Conservation (phyloP, 306 rosid species). For the apple (Malus domestica) region DNA sequence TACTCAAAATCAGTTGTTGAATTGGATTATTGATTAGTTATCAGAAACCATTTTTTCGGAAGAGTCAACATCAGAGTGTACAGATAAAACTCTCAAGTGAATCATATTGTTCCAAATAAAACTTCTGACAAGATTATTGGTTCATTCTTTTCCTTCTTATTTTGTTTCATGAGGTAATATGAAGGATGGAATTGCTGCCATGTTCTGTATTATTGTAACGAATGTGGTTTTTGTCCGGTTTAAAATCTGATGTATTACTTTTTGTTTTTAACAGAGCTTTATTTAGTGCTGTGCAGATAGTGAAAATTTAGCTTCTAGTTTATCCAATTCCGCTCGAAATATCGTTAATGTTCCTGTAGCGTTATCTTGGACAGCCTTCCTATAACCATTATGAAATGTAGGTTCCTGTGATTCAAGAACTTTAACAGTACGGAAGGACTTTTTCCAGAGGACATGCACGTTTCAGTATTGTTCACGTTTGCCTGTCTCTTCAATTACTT, state of each 20-base stretch:
- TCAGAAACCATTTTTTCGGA: constrained; percentile 11
- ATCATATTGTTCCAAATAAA: constrained; percentile 25
- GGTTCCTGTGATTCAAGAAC: too few species aligned
- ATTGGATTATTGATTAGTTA: constrained; percentile 18
- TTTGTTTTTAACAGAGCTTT: constrained; percentile 8
- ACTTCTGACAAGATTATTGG: constrained; percentile 24
- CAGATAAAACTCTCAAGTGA: constrained; percentile 27
- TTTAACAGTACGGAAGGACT: too few species aligned
- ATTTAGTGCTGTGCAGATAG: not conserved
- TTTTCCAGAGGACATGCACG: too few species aligned
- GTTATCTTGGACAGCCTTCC: not conserved
- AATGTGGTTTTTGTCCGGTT: not conserved
- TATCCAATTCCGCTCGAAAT: not conserved
- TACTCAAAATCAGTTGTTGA: constrained; percentile 19
- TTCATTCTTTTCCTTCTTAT: constrained; percentile 31
- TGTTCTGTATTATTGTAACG: not conserved
- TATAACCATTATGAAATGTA: too few species aligned
- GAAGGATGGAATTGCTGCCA: too few species aligned
- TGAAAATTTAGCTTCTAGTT: not conserved
- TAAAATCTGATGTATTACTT: constrained; percentile 2
- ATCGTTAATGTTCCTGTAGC: not conserved
- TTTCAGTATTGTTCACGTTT: not conserved
- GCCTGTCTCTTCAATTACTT: not conserved
- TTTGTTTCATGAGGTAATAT: too few species aligned
- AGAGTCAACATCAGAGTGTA: constrained; percentile 27